phyloP scores from a whole-genome alignment of 768 basidiomycete species.

The Serpula lacrymans region DNA sequence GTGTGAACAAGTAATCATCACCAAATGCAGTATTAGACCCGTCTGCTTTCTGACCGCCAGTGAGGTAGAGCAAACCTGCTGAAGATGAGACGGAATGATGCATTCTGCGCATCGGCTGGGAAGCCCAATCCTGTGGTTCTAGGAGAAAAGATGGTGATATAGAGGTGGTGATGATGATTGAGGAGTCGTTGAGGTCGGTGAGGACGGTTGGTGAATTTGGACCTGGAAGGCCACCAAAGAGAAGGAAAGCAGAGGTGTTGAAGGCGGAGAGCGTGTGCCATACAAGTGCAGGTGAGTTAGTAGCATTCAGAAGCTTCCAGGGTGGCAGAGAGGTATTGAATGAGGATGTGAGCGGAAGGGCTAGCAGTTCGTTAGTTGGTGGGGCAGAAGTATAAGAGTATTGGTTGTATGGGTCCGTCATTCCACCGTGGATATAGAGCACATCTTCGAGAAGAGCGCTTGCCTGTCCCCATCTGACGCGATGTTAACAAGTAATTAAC shows the following conservation, averaged over 20 bases:
- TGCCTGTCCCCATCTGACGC: slow-evolving; percentile 91
- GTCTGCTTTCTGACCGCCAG: slow-evolving; percentile 82
- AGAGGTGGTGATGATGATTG: slow-evolving; percentile 47
- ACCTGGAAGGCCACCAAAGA: slow-evolving; percentile 77
- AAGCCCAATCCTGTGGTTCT: slow-evolving; percentile 51
- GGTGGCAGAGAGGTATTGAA: slow-evolving; percentile 65
- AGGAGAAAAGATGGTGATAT: slow-evolving; percentile 42
- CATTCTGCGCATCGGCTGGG: slow-evolving; percentile 73
- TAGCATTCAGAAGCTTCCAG: slow-evolving; percentile 53
- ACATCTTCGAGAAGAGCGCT: slow-evolving; percentile 51
- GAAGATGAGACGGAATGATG: slow-evolving; percentile 61
- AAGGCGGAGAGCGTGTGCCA: slow-evolving; percentile 80
- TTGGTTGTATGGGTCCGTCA: slow-evolving; percentile 65
- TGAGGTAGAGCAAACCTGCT: slow-evolving; percentile 58
- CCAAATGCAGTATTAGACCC: slow-evolving; percentile 62
- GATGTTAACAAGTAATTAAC: not conserved
- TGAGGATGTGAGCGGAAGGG: slow-evolving; percentile 56
- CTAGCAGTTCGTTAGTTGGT: slow-evolving; percentile 65
- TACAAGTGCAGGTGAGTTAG: slow-evolving; percentile 57
- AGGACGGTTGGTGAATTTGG: slow-evolving; percentile 52
- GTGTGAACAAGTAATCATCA: slow-evolving; percentile 63
- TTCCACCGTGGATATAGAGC: slow-evolving; percentile 77
- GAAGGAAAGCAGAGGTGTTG: slow-evolving; percentile 48
- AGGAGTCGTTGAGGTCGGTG: slow-evolving; percentile 58
- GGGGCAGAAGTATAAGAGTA: slow-evolving; percentile 76